A percentile compares a stretch with the other conserved stretches of the same genome.
phyloP scores from a whole-genome alignment of 805 yeast species.

The Ogataea methylovora region DNA sequence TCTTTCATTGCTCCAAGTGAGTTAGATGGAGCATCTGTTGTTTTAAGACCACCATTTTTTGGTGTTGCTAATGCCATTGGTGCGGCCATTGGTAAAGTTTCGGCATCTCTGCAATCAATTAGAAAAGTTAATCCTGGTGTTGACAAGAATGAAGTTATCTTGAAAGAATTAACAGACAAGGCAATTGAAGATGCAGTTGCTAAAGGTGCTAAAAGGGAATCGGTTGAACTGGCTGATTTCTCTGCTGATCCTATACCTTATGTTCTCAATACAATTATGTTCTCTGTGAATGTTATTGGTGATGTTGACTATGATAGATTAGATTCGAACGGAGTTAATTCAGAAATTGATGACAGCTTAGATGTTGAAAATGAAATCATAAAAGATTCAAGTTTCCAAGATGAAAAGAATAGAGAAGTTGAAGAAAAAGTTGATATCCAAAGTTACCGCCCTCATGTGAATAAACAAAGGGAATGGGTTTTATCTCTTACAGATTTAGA shows the following conservation, averaged over 20 bases:
- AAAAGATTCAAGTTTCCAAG: neutral
- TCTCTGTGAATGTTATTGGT: constrained; percentile 29
- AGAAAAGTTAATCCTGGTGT: too few relatives aligned
- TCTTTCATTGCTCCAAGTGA: constrained; percentile 30
- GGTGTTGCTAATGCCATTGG: constrained; percentile 39
- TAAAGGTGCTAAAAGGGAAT: constrained; percentile 12
- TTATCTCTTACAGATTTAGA: constrained; percentile 31
- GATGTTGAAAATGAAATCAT: neutral
- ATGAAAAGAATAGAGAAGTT: neutral
- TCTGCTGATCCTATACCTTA: constrained; percentile 18
- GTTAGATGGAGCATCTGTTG: constrained; percentile 29
- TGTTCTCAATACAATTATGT: constrained; percentile 20
- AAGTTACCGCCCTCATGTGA: constrained; percentile 22
- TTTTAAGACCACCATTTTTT: constrained; percentile 28
- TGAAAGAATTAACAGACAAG: constrained; percentile 6
- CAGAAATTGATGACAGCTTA: too few relatives aligned
- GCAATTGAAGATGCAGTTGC: constrained; percentile 5
- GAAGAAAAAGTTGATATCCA: constrained; percentile 8
- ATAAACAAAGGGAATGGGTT: constrained; percentile 24
- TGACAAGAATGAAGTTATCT: constrained; percentile 3
- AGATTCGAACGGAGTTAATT: too few relatives aligned
- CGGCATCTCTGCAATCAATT: constrained; percentile 11
- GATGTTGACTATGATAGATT: constrained; percentile 34
- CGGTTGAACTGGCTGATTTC: constrained; percentile 16
- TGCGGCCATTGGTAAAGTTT: constrained; percentile 34